Evolutionary conservation across 768 basidiomycete genomes (phyloP), one percentile per base, ranked within the genome.

Genomic region (Termitomyces eurrhizus): DNA sequence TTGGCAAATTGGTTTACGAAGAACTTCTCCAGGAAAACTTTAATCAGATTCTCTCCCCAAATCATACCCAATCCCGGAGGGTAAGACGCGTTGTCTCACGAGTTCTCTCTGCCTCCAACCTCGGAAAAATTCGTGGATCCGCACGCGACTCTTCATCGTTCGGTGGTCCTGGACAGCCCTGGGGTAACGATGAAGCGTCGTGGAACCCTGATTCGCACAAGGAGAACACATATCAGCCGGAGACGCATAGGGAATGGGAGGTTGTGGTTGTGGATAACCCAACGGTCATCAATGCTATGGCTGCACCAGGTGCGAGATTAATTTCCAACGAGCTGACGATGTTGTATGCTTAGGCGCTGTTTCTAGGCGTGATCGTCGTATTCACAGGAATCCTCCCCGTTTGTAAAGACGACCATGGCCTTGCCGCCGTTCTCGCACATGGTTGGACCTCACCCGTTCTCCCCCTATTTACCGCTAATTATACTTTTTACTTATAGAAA

Each of bases 311-410:
- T 86, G 57, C 26, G 69, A 16, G 14, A 5, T 7, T 9, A 16
- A 52, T 12, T 46, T 24, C 16, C 4, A 26, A 24, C 26, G 12
- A 48, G 13, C 13, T 13, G 12, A 14, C 12, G 12, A 33, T 62
- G 33, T 14, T n/a, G 44, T n/a, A 41, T 58, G 36, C 44, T n/a
- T n/a, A n/a, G n/a, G n/a, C n/a, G n/a, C n/a, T 21, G 7, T n/a
- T 24, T 7, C 13, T 16, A 86, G 90, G 89, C 1, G 80, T 87
- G 53, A 87, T 97, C 56, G 81, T 94, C 36, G 90, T 98, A 11
- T 96, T 92, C 68, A 94, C 93, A 0, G 95, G 95, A 0, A 92
- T 97, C 39, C 71, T 97, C 4, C 92, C 90, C 0, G 74, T 95
- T 7, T 87, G 86, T 50, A 77, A 75, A 62, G 86, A 93, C 62